phyloP scores from a whole-genome alignment of 2,329 filamentous ascomycete species.

The Ceratocystis eucalypticola region DNA sequence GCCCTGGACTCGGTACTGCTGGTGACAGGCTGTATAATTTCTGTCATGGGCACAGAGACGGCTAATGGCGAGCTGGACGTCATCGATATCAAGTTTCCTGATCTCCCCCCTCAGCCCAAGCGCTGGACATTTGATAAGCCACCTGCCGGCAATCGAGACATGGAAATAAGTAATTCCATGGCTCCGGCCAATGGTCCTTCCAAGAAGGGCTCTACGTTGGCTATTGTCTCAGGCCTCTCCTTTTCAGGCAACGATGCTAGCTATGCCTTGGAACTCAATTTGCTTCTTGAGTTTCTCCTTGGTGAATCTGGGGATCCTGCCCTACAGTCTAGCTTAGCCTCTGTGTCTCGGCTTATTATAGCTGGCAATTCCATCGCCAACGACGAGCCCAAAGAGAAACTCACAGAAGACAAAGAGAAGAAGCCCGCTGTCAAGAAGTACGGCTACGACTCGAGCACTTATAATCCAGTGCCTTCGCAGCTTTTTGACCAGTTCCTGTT shows the following conservation, averaged over 20 bases:
- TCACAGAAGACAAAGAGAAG: slow-evolving; percentile 31
- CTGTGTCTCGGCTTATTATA: slow-evolving; percentile 75
- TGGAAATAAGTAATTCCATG: slow-evolving; percentile 43
- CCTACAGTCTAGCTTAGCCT: slow-evolving; percentile 45
- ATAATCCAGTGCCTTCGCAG: slow-evolving; percentile 74
- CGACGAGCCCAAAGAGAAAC: slow-evolving; percentile 27
- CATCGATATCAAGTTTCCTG: slow-evolving; percentile 76
- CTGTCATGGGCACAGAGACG: slow-evolving; percentile 91
- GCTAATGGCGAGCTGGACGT: slow-evolving; percentile 84
- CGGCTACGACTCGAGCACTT: slow-evolving; percentile 79
- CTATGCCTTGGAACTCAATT: slow-evolving; percentile 59
- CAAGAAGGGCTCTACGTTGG: slow-evolving; percentile 42
- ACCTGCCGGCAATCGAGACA: slow-evolving; percentile 30
- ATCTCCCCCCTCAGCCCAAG: slow-evolving; percentile 66
- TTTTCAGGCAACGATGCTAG: slow-evolving; percentile 63
- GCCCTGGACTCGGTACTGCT: slow-evolving; percentile 54
- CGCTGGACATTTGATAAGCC: slow-evolving; percentile 59
- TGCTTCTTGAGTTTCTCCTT: slow-evolving; percentile 76
- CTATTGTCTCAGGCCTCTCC: slow-evolving; percentile 75
- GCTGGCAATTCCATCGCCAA: slow-evolving; percentile 80
- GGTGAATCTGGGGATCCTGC: slow-evolving; percentile 58
- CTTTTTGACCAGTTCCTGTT: slow-evolving; percentile 74
- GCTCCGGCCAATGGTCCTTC: slow-evolving; percentile 25
- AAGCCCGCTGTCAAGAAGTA: slow-evolving; percentile 58
- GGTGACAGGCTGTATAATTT: slow-evolving; percentile 85